A percentile compares a stretch with the other conserved stretches of the same genome.
phyloP scores from a whole-genome alignment of 768 basidiomycete genomes.

The Boletus tomentosulus region DNA sequence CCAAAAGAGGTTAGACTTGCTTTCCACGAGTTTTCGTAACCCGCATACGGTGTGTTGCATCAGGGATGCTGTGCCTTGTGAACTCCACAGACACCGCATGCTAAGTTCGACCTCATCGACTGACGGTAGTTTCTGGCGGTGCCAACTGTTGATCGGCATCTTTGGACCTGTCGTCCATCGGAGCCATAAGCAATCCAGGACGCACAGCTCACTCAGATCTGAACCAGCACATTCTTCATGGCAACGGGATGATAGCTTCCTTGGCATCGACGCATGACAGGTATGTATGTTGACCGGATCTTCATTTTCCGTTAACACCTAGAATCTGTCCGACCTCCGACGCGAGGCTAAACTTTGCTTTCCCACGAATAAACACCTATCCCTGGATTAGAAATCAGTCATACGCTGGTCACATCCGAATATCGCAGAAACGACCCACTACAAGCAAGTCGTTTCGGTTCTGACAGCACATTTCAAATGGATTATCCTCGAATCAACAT shows the following conservation, averaged over 20 bases:
- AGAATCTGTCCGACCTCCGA: too few species aligned
- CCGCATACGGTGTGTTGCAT: background rate
- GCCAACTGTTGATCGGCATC: background rate
- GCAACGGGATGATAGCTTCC: background rate
- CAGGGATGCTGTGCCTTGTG: slow-evolving; percentile 10
- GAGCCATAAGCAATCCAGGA: too few species aligned
- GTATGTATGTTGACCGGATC: too few species aligned
- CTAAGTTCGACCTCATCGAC: background rate
- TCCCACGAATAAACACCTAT: too few species aligned
- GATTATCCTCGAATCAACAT: background rate
- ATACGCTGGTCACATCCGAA: too few species aligned
- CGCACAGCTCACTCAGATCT: background rate
- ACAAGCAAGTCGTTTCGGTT: too few species aligned
- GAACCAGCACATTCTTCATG: background rate
- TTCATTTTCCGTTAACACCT: too few species aligned
- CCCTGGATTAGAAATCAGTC: too few species aligned
- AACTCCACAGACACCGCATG: background rate
- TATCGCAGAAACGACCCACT: too few species aligned
- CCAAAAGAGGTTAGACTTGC: background rate
- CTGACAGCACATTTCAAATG: background rate
- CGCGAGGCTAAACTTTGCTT: too few species aligned
- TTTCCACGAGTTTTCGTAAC: slow-evolving; percentile 12
- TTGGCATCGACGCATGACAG: too few species aligned
- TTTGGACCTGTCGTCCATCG: background rate
- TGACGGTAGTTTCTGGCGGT: background rate